Evolutionary conservation across 257 asterid genomes (phyloP).

Genomic region (Gentiana dahurica): DNA sequence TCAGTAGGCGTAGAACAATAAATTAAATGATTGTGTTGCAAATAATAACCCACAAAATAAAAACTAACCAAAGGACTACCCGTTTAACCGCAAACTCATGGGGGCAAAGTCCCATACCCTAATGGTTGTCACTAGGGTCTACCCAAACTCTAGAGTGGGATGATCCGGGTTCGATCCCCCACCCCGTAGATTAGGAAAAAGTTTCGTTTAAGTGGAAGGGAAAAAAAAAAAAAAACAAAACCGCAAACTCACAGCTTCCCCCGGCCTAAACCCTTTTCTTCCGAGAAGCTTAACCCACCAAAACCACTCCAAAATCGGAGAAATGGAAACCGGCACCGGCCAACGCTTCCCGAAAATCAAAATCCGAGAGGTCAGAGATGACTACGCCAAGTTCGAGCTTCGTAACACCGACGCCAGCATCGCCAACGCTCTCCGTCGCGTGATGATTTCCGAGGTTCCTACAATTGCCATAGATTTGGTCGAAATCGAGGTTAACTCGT

Average conservation of each 20-base stretch:
- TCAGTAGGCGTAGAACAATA: too few species aligned
- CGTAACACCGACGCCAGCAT: constrained; percentile 82
- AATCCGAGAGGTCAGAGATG: constrained; percentile 69
- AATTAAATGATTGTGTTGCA: too few species aligned
- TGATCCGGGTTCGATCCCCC: too few species aligned
- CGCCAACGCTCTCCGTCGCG: constrained; percentile 98
- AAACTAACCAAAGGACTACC: too few species aligned
- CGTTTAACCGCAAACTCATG: too few species aligned
- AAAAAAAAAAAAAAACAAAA: too few species aligned
- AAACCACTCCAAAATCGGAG: neutral
- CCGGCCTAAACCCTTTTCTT: too few species aligned
- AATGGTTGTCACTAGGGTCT: too few species aligned
- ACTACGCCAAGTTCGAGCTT: constrained; percentile 84
- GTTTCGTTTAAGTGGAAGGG: too few species aligned
- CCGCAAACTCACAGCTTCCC: neutral
- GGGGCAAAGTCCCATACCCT: neutral
- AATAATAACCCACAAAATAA: too few species aligned
- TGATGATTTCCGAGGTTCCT: constrained; percentile 94
- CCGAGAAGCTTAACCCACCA: neutral
- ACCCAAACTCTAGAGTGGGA: too few species aligned
- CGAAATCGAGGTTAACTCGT: constrained; percentile 90
- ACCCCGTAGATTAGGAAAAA: too few species aligned
- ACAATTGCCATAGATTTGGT: constrained; percentile 91
- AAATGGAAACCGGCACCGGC: constrained; percentile 65
- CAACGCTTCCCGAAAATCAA: constrained; percentile 85